Conservation (phyloP, 106 monocot genomes). For the Apostasia ramifera region DNA sequence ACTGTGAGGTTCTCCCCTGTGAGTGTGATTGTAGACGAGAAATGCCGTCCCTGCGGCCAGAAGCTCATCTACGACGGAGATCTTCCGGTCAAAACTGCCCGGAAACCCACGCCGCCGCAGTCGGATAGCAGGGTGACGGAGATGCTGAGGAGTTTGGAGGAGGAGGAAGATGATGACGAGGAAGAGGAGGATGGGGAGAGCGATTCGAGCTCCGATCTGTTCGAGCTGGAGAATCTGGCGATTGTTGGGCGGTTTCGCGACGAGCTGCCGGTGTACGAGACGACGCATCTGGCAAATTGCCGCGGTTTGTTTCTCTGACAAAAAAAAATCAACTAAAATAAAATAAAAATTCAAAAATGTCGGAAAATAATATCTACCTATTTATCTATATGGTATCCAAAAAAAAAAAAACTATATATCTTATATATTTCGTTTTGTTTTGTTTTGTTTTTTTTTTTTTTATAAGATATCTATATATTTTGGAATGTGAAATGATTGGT, state of each 20-base stretch:
- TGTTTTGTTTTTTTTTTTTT: too few species aligned
- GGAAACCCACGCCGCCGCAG: conserved; percentile 10
- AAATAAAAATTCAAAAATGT: too few species aligned
- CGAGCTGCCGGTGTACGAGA: conserved; percentile 67
- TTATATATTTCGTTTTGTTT: too few species aligned
- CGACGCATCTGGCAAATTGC: conserved; percentile 23
- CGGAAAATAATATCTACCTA: too few species aligned
- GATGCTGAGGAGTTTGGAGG: not conserved
- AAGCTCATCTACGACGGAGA: conserved; percentile 5
- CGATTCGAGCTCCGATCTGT: conserved; percentile 57
- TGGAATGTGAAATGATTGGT: too few species aligned
- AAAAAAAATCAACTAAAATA: not conserved
- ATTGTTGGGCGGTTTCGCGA: conserved; percentile 12
- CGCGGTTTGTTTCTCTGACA: conserved; percentile 1
- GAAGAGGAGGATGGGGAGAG: conserved; percentile 25
- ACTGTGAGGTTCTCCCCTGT: conserved; percentile 31
- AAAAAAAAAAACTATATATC: too few species aligned
- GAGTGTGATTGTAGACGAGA: conserved; percentile 12
- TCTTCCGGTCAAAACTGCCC: not conserved
- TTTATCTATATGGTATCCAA: too few species aligned
- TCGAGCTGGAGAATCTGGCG: conserved; percentile 62
- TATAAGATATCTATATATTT: too few species aligned
- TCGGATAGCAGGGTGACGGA: not conserved
- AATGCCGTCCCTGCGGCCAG: conserved; percentile 3
- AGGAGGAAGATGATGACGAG: conserved; percentile 19